Base-by-base conservation (phyloP, 2,329 filamentous ascomycete species). In the Aspergillus latus region DNA sequence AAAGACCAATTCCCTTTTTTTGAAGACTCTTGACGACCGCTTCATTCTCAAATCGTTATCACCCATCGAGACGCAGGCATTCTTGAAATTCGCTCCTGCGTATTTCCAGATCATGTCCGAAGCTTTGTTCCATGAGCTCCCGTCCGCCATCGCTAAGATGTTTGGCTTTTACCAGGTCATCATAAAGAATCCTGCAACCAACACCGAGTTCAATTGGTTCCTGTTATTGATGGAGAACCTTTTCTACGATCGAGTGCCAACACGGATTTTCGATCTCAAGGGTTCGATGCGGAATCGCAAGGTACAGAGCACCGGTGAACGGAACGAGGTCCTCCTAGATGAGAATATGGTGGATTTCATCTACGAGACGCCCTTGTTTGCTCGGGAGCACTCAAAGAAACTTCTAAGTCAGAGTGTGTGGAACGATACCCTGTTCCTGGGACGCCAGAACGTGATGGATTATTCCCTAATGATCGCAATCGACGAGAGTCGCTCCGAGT, bases 331-430 rank as follows among this genome's bases (percentile, higher is more conserved):
- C 2, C 83, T 99, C 2, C 82, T 99, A 1, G 94, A 99, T 68
- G 95, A 99, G 70, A 99, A 99, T 75, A 94, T 99, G 83, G 94
- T 99, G 8, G 95, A 99, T 72, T 97, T 96, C 71, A 97, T 99
- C 61, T 99, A 96, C 67, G 94, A 99, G 71, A 95, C 90, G 1
- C 95, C 94, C 0, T 82, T 99, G 13, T 99, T 99, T 72, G 88
- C 93, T 8, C 86, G 95, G 45, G 94, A 99, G 72, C 93, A 99
- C 74, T 93, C 91, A 26, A 97, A 97, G 78, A 96, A 95, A 71
- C 82, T 97, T 10, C 84, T 99, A 32, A 86, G 91, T 60, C 89
- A 90, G 51, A 94, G 90, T 8, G 92, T 99, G 2, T 97, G 92
- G 87, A 99, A 99, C 70, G 95, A 99, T 71, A 99, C 95, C 1